Evolutionary conservation across 1,284 basidiomycete species (phyloP).

Genomic region (Blastosporella zonata): DNA sequence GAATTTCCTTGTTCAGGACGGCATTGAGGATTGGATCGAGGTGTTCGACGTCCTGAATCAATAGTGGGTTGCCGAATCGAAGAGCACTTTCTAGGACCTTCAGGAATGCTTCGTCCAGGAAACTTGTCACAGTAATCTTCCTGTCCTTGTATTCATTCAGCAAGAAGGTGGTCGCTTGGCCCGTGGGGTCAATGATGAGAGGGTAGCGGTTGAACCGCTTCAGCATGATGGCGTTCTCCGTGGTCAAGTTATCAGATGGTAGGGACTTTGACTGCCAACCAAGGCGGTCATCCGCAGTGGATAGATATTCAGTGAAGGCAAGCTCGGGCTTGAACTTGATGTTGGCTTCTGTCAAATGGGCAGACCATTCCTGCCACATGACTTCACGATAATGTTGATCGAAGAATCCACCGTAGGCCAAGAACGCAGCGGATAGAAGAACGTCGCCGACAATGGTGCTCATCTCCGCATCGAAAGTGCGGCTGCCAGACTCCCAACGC

Average conservation of each 20-base stretch:
- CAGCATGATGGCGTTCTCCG: slow-evolving; percentile 99
- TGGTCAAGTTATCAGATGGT: slow-evolving; percentile 93
- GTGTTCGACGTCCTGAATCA: slow-evolving; percentile 98
- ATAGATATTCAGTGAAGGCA: slow-evolving; percentile 93
- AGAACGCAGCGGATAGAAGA: slow-evolving; percentile 92
- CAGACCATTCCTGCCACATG: slow-evolving; percentile 96
- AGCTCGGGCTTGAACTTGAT: slow-evolving; percentile 93
- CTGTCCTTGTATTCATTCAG: slow-evolving; percentile 94
- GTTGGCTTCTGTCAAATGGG: slow-evolving; percentile 84
- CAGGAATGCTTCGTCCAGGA: slow-evolving; percentile 97
- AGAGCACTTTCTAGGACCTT: slow-evolving; percentile 99
- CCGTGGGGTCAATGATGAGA: slow-evolving; percentile 97
- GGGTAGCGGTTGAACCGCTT: slow-evolving; percentile 98
- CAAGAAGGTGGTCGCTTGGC: slow-evolving; percentile 95
- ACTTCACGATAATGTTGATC: slow-evolving; percentile 97
- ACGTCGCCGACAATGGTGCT: slow-evolving; percentile 98
- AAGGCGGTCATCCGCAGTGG: slow-evolving; percentile 94
- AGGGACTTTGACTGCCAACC: slow-evolving; percentile 95
- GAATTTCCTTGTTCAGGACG: slow-evolving; percentile 95
- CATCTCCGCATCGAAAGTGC: slow-evolving; percentile 98
- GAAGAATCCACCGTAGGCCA: slow-evolving; percentile 98
- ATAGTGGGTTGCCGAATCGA: slow-evolving; percentile 95
- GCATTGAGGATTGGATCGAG: slow-evolving; percentile 98
- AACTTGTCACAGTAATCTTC: slow-evolving; percentile 97
- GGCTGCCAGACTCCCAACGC: slow-evolving; percentile 94